Conservation (phyloP, 208 protist genomes). For the Tritrichomonas musculus region DNA sequence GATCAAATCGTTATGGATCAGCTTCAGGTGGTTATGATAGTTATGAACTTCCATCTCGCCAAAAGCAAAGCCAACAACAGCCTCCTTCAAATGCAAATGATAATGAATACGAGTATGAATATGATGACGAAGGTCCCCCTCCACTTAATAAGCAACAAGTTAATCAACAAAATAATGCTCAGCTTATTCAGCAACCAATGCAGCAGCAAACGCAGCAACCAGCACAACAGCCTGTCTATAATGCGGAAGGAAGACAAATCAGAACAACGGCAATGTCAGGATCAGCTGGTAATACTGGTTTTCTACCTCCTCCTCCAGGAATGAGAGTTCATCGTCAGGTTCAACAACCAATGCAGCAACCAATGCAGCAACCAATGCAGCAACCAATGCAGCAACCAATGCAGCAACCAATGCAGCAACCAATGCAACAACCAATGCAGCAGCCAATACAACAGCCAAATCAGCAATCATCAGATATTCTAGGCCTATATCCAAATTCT, state of each 20-base stretch:
- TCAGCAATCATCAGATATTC: not conserved
- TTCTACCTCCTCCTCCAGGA: not conserved
- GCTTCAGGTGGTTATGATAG: not conserved
- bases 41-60: not conserved
- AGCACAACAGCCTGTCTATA: too few species aligned
- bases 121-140: not conserved
- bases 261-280: too few species aligned
- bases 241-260: too few species aligned
- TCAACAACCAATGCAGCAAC: not conserved
- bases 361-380: not conserved
- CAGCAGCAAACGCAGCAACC: not conserved
- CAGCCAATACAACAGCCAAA: not conserved
- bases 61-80: not conserved
- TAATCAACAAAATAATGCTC: not conserved
- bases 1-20: not conserved
- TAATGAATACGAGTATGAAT: not conserved
- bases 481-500: too few species aligned
- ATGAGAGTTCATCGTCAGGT: not conserved
- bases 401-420: not conserved
- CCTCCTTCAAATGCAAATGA: not conserved
- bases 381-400: not conserved
- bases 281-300: not conserved
- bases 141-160: not conserved
- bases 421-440: not conserved
- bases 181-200: too few species aligned